phyloP scores from a whole-genome alignment of 495 filamentous ascomycete species.

The Bryoglossum gracile region DNA sequence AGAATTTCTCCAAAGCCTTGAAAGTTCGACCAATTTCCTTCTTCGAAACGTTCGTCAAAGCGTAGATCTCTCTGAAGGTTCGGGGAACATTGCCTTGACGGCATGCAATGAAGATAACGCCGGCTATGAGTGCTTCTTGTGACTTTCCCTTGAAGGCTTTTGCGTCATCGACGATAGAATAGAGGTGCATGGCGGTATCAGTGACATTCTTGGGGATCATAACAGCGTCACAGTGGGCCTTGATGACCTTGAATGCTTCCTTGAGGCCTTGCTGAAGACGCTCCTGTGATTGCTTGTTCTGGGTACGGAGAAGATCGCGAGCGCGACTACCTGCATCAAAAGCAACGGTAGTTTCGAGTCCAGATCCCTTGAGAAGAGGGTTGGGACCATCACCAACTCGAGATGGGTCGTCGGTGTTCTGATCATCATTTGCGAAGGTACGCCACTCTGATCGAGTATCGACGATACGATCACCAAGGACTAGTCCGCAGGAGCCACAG shows the following conservation, averaged over 20 bases:
- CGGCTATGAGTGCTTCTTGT: conserved; percentile 86
- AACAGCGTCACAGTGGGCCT: conserved; percentile 76
- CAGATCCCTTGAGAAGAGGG: conserved; percentile 78
- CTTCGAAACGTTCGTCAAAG: conserved; percentile 86
- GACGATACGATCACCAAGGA: conserved; percentile 82
- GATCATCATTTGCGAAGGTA: conserved; percentile 96
- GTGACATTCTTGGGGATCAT: conserved; percentile 70
- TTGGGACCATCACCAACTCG: conserved; percentile 94
- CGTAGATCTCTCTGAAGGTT: conserved; percentile 88
- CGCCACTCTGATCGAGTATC: conserved; percentile 97
- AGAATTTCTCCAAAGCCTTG: conserved; percentile 84
- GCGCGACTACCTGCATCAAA: conserved; percentile 65
- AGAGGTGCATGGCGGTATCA: conserved; percentile 86
- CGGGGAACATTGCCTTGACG: conserved; percentile 79
- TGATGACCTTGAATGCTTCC: conserved; percentile 84
- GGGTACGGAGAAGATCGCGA: conserved; percentile 77
- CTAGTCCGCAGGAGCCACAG: conserved; percentile 86
- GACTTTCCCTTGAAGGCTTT: conserved; percentile 94
- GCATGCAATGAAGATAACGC: conserved; percentile 95
- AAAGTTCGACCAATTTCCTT: conserved; percentile 97
- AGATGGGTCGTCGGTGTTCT: conserved; percentile 86
- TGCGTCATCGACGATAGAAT: conserved; percentile 85
- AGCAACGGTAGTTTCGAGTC: conserved; percentile 86
- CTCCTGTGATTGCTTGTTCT: conserved; percentile 77
- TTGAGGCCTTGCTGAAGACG: conserved; percentile 75